Percentiles rank a stretch among this genome's conserved stretches.
These are phyloP conservation scores for Trichoderma pleuroti DNA, from an alignment of 2,329 filamentous ascomycete genomes.

Conservation along the genomic window DNA sequence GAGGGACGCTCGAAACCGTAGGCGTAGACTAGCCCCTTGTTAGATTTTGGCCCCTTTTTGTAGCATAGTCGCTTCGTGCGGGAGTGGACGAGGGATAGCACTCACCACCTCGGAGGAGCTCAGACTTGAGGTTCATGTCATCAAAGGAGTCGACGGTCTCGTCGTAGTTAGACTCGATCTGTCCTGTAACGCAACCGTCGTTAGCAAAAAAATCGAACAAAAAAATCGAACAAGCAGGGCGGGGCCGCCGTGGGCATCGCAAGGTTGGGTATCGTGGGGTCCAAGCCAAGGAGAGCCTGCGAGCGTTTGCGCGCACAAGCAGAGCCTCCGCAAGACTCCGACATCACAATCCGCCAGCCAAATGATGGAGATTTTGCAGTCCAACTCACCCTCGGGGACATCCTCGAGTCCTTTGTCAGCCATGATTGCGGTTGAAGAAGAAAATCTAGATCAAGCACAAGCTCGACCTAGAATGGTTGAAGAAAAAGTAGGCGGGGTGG, in stretches of 20 bases:
- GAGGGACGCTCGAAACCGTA: conserved; percentile 99
- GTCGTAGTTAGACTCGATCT: conserved; percentile 99
- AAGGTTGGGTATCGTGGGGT: conserved; percentile 19
- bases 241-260: background rate
- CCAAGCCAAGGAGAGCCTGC: background rate
- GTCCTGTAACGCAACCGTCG: conserved; percentile 55
- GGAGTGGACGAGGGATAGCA: conserved; percentile 22
- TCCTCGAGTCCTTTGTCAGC: conserved; percentile 99
- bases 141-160: conserved; percentile 99
- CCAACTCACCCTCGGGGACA: conserved; percentile 79
- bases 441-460: conserved; percentile 67
- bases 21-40: conserved; percentile 68
- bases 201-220: conserved; percentile 24
- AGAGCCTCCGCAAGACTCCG: background rate
- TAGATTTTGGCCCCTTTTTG: conserved; percentile 21
- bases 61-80: conserved; percentile 1
- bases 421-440: conserved; percentile 78
- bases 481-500: conserved; percentile 38
- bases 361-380: conserved; percentile 5
- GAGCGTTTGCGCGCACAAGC: conserved; percentile 6
- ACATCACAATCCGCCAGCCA: background rate
- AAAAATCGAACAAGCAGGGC: background rate
- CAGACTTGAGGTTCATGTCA: conserved; percentile 92
- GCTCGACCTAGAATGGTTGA: conserved; percentile 64
- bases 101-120: conserved; percentile 89